A percentile compares a stretch with the other conserved stretches of the same genome.
Evolutionary conservation across 768 basidiomycete genomes (phyloP).

Genomic region (Botryobasidium botryosum): DNA sequence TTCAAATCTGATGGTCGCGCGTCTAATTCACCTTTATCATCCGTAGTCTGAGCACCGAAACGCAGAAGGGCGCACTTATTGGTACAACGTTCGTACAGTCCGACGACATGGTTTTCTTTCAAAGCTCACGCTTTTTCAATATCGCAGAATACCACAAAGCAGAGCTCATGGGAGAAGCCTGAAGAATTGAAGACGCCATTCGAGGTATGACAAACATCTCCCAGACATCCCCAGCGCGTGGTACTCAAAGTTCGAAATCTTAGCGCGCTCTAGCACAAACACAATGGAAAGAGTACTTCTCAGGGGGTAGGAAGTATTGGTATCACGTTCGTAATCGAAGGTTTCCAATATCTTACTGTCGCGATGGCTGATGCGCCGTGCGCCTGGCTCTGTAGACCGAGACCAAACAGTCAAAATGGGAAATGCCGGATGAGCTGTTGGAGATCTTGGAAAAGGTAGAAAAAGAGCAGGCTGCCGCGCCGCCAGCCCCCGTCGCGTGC

Average conservation of each 20-base stretch:
- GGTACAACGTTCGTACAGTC: slow-evolving; percentile 49
- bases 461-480: slow-evolving; percentile 38
- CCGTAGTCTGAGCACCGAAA: slow-evolving; percentile 81
- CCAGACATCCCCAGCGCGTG: no score
- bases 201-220: slow-evolving; percentile 38
- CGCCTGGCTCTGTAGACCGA: slow-evolving; percentile 36
- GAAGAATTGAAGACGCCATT: slow-evolving; percentile 90
- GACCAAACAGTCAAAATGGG: slow-evolving; percentile 92
- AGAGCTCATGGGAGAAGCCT: slow-evolving; percentile 98
- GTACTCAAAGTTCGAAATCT: slow-evolving; percentile 13
- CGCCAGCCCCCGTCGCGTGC: slow-evolving; percentile 20
- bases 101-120: background rate
- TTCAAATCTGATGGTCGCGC: background rate
- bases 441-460: slow-evolving; percentile 75
- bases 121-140: background rate
- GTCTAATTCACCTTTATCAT: background rate
- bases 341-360: no score
- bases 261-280: slow-evolving; percentile 80
- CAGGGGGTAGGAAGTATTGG: slow-evolving; percentile 80
- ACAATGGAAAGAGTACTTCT: slow-evolving; percentile 93
- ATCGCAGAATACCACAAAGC: slow-evolving; percentile 43
- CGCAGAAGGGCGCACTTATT: slow-evolving; percentile 93
- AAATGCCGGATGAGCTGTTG: slow-evolving; percentile 84
- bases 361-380: background rate
- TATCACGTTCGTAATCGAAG: slow-evolving; percentile 43